phyloP scores from a whole-genome alignment of 164 flowering plant genomes.

The Dillenia turbinata region DNA sequence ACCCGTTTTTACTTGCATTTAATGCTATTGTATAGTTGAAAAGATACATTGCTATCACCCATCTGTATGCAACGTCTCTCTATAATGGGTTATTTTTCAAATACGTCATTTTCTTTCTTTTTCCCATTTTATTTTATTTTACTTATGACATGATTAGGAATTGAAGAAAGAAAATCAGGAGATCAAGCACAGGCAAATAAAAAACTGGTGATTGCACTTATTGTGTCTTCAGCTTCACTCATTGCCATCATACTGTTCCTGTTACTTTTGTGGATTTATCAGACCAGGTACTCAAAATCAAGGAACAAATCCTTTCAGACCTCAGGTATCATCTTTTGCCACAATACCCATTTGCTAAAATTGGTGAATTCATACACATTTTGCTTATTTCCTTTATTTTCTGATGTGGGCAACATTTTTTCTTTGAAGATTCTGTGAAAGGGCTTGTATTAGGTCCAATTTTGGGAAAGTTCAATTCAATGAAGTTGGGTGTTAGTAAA shows the following conservation, averaged over 20 bases:
- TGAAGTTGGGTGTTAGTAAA: conserved; percentile 39
- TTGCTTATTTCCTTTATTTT: conserved; percentile 5
- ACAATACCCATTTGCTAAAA: not conserved
- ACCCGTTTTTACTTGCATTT: no score
- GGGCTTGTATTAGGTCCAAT: conserved; percentile 39
- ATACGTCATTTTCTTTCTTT: not conserved
- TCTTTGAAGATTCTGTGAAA: conserved; percentile 38
- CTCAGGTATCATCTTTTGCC: conserved; percentile 20
- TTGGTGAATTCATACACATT: not conserved
- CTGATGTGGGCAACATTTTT: conserved; percentile 1
- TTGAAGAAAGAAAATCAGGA: not conserved
- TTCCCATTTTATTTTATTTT: not conserved
- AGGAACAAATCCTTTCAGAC: conserved; percentile 10
- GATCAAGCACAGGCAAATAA: conserved; percentile 14
- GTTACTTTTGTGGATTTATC: conserved; percentile 15
- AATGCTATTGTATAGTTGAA: no score
- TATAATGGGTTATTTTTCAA: not conserved
- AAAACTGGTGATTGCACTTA: conserved; percentile 16
- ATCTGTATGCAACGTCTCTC: not conserved
- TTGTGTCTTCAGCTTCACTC: conserved; percentile 16
- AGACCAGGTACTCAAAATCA: conserved; percentile 10
- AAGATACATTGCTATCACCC: not conserved
- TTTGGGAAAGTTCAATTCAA: conserved; percentile 40
- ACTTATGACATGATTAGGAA: conserved; percentile 3
- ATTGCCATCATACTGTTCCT: conserved; percentile 15